These are phyloP conservation scores for Panaeolus cyanescens DNA, from an alignment of 768 basidiomycete genomes.

Conservation along the genomic window DNA sequence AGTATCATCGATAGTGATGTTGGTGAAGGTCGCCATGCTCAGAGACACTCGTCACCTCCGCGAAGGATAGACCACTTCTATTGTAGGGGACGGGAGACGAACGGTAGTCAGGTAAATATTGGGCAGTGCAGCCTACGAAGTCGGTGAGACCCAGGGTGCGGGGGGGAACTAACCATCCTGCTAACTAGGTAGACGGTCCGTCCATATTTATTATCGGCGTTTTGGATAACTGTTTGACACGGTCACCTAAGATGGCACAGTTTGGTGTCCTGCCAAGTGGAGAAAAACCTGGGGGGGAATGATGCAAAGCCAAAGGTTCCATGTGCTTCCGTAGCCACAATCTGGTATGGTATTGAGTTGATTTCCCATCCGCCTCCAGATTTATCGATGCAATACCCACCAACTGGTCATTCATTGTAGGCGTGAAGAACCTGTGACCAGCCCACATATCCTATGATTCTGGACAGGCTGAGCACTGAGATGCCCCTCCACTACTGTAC, in stretches of 20 bases:
- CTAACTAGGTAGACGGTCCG: background rate
- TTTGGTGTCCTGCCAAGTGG: background rate
- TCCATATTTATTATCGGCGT: background rate
- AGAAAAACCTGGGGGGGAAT: background rate
- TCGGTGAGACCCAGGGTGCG: background rate
- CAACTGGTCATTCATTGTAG: background rate
- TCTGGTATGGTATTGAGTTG: background rate
- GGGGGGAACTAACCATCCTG: background rate
- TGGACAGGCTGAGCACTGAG: no score
- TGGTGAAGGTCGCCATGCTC: constrained; percentile 9
- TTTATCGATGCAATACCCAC: background rate
- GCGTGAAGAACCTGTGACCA: no score
- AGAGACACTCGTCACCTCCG: constrained; percentile 5
- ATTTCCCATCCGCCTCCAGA: background rate
- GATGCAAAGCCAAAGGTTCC: background rate
- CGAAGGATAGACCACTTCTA: background rate
- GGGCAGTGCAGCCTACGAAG: background rate
- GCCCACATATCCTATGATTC: no score
- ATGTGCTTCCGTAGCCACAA: background rate
- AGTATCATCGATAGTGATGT: constrained; percentile 17
- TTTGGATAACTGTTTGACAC: background rate
- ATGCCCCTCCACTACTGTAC: background rate
- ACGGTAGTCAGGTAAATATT: background rate
- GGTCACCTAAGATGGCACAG: background rate
- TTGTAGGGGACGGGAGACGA: background rate